Percentiles rank a stretch among this genome's conserved stretches.
These are phyloP conservation scores for Puya raimondii DNA, from an alignment of 176 grass and related monocot species.

Conservation along the genomic window DNA sequence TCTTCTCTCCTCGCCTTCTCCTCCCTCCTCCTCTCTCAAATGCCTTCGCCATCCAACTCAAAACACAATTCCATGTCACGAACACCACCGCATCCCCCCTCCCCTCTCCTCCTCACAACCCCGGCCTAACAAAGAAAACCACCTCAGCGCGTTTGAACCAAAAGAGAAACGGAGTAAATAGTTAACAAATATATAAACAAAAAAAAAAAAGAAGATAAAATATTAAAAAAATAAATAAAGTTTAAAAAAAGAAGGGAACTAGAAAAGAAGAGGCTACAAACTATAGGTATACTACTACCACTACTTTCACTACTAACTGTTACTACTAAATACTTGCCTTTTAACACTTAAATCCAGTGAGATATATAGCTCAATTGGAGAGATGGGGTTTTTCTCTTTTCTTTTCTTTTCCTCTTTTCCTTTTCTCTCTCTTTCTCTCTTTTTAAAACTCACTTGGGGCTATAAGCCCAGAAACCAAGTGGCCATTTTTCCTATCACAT, in stretches of 20 bases:
- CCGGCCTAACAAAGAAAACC: constrained; percentile 10
- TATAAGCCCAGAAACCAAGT: background rate
- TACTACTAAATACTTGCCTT: too few species aligned
- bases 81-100: background rate
- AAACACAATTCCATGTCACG: constrained; percentile 58
- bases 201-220: background rate
- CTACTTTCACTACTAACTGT: too few species aligned
- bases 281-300: too few species aligned
- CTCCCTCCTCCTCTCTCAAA: constrained; percentile 34
- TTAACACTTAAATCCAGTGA: too few species aligned
- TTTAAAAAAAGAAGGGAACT: background rate
- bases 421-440: too few species aligned
- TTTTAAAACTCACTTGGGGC: background rate
- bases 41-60: constrained; percentile 57
- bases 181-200: background rate
- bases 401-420: background rate
- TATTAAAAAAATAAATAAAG: too few species aligned
- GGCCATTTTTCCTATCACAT: background rate
- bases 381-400: background rate
- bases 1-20: constrained; percentile 8
- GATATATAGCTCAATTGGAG: background rate
- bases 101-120: background rate
- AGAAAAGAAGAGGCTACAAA: background rate
- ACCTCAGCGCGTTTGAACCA: background rate
- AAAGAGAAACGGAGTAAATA: too few species aligned